A percentile compares a stretch with the other conserved stretches of the same genome.
phyloP scores from a whole-genome alignment of 2,329 filamentous ascomycete species.

The Lasiodiplodia hormozganensis region DNA sequence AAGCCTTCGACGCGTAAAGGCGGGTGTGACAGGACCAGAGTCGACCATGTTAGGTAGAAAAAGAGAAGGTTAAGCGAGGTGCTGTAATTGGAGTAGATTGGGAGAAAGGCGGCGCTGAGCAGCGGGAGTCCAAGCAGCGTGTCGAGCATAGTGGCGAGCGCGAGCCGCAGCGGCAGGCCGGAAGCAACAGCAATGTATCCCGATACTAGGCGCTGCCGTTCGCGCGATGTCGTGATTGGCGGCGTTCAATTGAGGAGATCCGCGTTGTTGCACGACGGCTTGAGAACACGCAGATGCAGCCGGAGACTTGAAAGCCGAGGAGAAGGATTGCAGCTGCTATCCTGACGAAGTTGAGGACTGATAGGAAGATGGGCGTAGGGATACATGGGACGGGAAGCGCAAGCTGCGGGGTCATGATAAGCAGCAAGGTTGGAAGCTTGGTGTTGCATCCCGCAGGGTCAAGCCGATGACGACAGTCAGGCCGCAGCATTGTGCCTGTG shows the following conservation, averaged over 20 bases:
- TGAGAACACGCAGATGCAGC: not conserved
- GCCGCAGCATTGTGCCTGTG: conserved; percentile 1
- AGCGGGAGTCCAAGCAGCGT: conserved; percentile 47
- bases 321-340: too few relatives aligned
- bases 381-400: not conserved
- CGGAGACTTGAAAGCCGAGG: not conserved
- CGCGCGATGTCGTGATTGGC: not conserved
- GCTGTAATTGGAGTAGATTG: conserved; percentile 67
- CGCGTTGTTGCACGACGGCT: not conserved
- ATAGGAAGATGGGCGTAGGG: not conserved
- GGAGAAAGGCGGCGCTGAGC: conserved; percentile 72
- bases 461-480: conserved; percentile 1
- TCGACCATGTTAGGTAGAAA: conserved; percentile 91
- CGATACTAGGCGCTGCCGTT: not conserved
- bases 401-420: conserved; percentile 1
- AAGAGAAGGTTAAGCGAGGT: conserved; percentile 86
- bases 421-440: conserved; percentile 6
- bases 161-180: not conserved
- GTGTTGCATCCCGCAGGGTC: not conserved
- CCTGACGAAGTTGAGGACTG: too few relatives aligned
- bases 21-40: conserved; percentile 77
- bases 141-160: conserved; percentile 22
- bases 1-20: conserved; percentile 77
- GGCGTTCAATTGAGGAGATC: not conserved
- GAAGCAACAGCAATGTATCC: not conserved